Conservation (phyloP, 176 grass and related monocot genomes). For the Triticum turgidum region DNA sequence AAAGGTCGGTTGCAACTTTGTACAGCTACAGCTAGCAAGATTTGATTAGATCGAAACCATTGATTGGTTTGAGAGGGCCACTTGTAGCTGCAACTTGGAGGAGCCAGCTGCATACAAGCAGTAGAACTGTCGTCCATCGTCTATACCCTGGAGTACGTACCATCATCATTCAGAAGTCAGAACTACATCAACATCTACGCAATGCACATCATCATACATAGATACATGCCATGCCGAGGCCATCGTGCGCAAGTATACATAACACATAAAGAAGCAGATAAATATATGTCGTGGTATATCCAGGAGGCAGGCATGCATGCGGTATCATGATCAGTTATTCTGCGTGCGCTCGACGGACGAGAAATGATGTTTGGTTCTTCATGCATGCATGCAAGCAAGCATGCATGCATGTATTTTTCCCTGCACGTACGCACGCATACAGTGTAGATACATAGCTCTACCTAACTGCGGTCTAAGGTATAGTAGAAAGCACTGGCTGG, state of each 20-base stretch:
- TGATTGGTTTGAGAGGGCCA: slow-evolving; percentile 26
- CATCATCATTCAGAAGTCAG: background rate
- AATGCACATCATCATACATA: background rate
- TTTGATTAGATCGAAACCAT: background rate
- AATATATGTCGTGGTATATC: too few relatives aligned
- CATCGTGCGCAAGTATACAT: too few relatives aligned
- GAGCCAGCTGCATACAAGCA: background rate
- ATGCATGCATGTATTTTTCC: background rate
- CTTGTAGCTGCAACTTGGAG: slow-evolving; percentile 5
- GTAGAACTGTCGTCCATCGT: slow-evolving; percentile 4
- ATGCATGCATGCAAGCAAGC: background rate
- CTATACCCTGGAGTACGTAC: background rate
- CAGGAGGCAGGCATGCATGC: too few relatives aligned
- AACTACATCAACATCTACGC: background rate
- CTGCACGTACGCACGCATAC: background rate
- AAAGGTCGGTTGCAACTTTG: slow-evolving; percentile 24
- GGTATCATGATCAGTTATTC: background rate
- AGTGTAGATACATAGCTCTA: background rate
- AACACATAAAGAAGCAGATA: too few relatives aligned
- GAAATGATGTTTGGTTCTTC: background rate
- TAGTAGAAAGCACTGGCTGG: background rate
- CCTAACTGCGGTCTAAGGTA: background rate
- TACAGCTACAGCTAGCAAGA: background rate
- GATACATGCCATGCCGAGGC: too few relatives aligned
- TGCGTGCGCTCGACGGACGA: background rate